A percentile compares a stretch with the other conserved stretches of the same genome.
phyloP scores from a whole-genome alignment of 75 land plant genomes.

The Sequoia sempervirens region DNA sequence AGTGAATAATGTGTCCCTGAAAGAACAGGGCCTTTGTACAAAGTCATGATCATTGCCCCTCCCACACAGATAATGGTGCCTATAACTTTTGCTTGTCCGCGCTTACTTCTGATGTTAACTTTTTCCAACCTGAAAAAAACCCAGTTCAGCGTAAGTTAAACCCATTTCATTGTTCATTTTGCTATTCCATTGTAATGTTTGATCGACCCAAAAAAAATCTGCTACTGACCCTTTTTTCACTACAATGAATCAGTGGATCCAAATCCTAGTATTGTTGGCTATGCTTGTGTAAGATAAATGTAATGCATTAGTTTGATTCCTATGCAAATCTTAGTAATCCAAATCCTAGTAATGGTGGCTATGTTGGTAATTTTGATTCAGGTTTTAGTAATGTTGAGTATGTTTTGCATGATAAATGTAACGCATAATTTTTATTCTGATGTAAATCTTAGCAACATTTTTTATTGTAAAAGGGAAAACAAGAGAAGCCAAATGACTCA shows the following conservation, averaged over 20 bases:
- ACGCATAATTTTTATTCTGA: too few relatives aligned
- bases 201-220: background rate
- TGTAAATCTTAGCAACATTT: too few relatives aligned
- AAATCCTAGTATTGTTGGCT: too few relatives aligned
- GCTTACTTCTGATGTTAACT: slow-evolving; percentile 15
- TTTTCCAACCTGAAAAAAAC: slow-evolving; percentile 19
- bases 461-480: too few relatives aligned
- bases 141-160: background rate
- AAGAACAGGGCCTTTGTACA: slow-evolving; percentile 24
- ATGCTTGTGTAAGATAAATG: too few relatives aligned
- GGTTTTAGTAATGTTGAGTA: too few relatives aligned
- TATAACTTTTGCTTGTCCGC: slow-evolving; percentile 34
- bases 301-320: too few relatives aligned
- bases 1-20: background rate
- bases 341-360: too few relatives aligned
- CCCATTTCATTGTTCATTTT: background rate
- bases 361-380: too few relatives aligned
- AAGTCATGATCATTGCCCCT: slow-evolving; percentile 36
- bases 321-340: too few relatives aligned
- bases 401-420: too few relatives aligned
- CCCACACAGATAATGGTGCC: slow-evolving; percentile 28
- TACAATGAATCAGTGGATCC: background rate
- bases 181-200: background rate
- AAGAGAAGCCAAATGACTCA: too few relatives aligned
- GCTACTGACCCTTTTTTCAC: background rate